phyloP scores from a whole-genome alignment of 2,329 filamentous ascomycete species.

The Byssoonygena ceratinophila region DNA sequence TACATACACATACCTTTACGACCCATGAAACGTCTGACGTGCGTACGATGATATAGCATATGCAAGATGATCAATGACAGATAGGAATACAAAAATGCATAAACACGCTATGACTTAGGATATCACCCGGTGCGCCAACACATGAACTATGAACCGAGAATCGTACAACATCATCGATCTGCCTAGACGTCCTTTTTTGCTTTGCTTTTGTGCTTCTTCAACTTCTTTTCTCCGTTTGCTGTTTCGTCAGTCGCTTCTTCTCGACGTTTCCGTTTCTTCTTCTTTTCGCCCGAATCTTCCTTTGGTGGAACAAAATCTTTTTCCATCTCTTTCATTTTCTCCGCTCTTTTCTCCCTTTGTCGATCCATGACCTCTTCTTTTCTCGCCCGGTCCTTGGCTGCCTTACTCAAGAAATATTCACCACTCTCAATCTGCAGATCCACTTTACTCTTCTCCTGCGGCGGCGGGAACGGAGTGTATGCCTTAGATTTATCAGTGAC shows the following conservation, averaged over 20 bases:
- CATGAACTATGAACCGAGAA: not conserved
- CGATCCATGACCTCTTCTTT: conserved; percentile 72
- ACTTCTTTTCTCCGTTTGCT: conserved; percentile 47
- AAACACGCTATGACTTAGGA: conserved; percentile 1
- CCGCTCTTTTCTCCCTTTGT: conserved; percentile 76
- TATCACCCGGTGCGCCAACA: conserved; percentile 8
- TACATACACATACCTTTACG: not conserved
- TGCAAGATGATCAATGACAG: not conserved
- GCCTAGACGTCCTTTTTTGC: not conserved
- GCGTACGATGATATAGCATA: not conserved
- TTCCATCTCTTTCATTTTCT: conserved; percentile 74
- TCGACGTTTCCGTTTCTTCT: conserved; percentile 28
- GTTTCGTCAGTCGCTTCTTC: conserved; percentile 12
- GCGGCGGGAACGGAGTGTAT: conserved; percentile 94
- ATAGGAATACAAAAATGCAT: not conserved
- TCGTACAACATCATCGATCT: conserved; percentile 2
- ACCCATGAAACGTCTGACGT: not conserved
- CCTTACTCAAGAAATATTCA: conserved; percentile 91
- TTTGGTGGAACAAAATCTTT: conserved; percentile 79
- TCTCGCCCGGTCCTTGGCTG: conserved; percentile 74
- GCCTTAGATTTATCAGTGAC: conserved; percentile 83
- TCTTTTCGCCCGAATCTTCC: conserved; percentile 52
- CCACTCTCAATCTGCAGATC: conserved; percentile 95
- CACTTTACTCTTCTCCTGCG: conserved; percentile 97
- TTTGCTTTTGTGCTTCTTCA: conserved; percentile 29